Evolutionary conservation across 2,329 filamentous ascomycete genomes (phyloP), one percentile per base, ranked within the genome.

Genomic region (Nigrograna mackinnonii): DNA sequence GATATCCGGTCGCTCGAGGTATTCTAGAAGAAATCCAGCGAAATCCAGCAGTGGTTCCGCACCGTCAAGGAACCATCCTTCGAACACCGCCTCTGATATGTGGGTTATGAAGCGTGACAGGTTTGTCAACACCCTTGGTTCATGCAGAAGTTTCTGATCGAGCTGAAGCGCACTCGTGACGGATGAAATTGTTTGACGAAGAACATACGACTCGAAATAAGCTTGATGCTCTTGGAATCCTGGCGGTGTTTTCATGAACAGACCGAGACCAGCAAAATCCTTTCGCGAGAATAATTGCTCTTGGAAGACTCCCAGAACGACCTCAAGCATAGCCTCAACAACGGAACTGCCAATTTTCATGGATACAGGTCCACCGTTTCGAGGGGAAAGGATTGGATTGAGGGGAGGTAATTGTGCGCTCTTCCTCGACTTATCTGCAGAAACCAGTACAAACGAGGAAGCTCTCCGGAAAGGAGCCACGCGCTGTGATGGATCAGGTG

Each of bases 41-140:
- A 96, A 95, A 57, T 97, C 91, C 22, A 97, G 79, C 54, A 94
- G 80, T 4, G 83, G 79, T 55, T 91, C 87, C 1, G 89, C 89
- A 1, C 92, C 92, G 52, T 94, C 86, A 49, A 96, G 82, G 60
- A 97, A 97, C 89, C 91, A 96, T 13, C 94, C 94, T 68, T 97
- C 94, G 53, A 94, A 96, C 11, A 96, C 86, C 5, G 90, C 89
- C 65, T 99, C 94, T 1, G 87, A 83, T 64, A 97, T 80, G 60
- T 97, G 89, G 3, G 82, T 75, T 22, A 85, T 83, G 49, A 96
- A 87, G 11, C 91, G 83, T 1, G 87, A 85, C 60, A 99, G 77
- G 54, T 99, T 99, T 4, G 87, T 92, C 37, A 99, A 74, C 1
- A 95, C 81, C 46, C 86, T 84, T 1, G 94, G 89, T 62, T 97